Evolutionary conservation across 2,329 filamentous ascomycete species (phyloP), one percentile per base, ranked within the genome.

Genomic region (Exophiala oligosperma): DNA sequence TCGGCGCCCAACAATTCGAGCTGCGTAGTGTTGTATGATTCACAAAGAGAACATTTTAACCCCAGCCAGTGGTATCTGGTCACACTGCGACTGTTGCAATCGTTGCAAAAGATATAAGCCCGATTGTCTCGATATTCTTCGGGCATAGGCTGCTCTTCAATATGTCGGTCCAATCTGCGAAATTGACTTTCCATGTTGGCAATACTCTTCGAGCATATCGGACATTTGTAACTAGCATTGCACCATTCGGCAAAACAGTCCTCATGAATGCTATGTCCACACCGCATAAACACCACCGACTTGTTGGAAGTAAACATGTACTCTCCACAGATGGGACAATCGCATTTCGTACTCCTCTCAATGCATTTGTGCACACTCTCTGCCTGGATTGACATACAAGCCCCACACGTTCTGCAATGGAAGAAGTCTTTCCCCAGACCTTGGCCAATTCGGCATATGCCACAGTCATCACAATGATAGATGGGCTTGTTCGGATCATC

Each of bases 101-200:
- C 94, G 71, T 99, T 97, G 74, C 94, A 99, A 61, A 92, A 85
- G 50, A 97, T 85, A 63, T 92, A 84, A 12, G 92, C 93, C 62
- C 86, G 86, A 4, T 90, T 92, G 67, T 91, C 85, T 60, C 79
- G 81, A 68, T 92, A 96, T 63, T 95, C 90, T 4, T 81, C 76
- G 0, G 94, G 94, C 92, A 99, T 97, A 1, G 94, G 94, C 71
- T 99, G 94, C 46, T 83, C 82, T 64, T 89, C 83, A 60, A 99
- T 96, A 50, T 91, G 88, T 52, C 92, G 84, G 68, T 97, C 93
- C 35, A 97, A 77, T 66, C 94, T 94, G 49, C 91, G 87, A 77
- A 97, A 99, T 67, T 95, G 90, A 38, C 90, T 84, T 70, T 97
- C 93, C 93, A 99, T 99, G 70, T 97, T 97, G 65, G 91, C 85